Conservation (phyloP, 2,329 filamentous ascomycete genomes). For the Colletotrichum graminicola region DNA sequence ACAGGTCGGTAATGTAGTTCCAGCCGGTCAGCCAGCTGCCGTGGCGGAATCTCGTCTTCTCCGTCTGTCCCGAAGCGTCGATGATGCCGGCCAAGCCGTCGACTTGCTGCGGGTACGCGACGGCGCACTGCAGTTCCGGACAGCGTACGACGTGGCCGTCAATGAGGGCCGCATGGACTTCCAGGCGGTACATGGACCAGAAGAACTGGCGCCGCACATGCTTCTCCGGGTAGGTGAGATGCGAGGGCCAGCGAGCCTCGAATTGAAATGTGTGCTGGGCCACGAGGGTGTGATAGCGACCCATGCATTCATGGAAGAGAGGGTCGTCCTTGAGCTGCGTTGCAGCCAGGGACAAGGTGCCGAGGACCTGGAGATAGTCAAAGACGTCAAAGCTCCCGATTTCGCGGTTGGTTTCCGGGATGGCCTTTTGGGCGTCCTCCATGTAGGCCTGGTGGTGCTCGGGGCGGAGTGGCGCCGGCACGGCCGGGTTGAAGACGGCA, state of each 20-base stretch:
- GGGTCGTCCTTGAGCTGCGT: constrained; percentile 64
- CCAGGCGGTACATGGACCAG: constrained; percentile 70
- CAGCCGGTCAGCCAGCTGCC: constrained; percentile 64
- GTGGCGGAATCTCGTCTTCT: constrained; percentile 21
- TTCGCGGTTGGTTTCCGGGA: constrained; percentile 37
- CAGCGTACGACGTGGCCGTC: constrained; percentile 52
- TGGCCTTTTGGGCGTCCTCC: constrained; percentile 39
- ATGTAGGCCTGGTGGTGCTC: constrained; percentile 38
- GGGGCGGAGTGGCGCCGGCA: constrained; percentile 10
- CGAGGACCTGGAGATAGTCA: constrained; percentile 50
- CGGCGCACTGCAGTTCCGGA: constrained; percentile 42
- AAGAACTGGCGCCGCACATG: constrained; percentile 51
- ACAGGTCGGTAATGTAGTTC: constrained; percentile 70
- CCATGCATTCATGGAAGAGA: constrained; percentile 63
- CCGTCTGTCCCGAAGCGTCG: constrained; percentile 20
- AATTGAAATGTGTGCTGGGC: constrained; percentile 65
- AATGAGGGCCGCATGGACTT: constrained; percentile 66
- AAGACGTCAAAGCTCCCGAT: constrained; percentile 32
- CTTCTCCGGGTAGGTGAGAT: constrained; percentile 57
- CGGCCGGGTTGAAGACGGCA: constrained; percentile 59
- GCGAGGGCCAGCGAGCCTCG: constrained; percentile 64
- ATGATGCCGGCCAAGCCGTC: constrained; percentile 28
- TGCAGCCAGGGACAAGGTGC: constrained; percentile 61
- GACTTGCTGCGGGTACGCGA: constrained; percentile 36
- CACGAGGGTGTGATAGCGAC: constrained; percentile 62